Conservation (phyloP, 148 eudicot genomes). For the Dianthus caryophyllus region DNA sequence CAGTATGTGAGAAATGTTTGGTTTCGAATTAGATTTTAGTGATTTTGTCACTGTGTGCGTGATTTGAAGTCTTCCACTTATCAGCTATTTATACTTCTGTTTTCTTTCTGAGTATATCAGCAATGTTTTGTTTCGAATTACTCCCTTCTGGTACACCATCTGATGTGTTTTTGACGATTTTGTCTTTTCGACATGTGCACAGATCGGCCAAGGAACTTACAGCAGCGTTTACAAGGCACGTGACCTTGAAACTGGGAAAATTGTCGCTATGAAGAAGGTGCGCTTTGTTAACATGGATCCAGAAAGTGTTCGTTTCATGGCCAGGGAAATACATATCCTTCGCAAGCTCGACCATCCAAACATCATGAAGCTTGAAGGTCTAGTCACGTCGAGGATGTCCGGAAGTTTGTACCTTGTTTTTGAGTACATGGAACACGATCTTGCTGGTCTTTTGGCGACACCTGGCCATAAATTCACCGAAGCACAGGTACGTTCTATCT, state of each 20-base stretch:
- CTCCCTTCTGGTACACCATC: not conserved
- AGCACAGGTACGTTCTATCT: conserved; percentile 58
- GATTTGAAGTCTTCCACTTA: not conserved
- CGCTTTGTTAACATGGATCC: conserved; percentile 89
- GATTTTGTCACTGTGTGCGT: too few species aligned
- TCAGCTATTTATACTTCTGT: too few species aligned
- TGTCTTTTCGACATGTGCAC: conserved; percentile 21
- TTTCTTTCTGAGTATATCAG: not conserved
- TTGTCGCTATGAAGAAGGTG: conserved; percentile 85
- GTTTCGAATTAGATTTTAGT: too few species aligned
- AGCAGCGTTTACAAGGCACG: conserved; percentile 86
- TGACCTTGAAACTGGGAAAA: conserved; percentile 66
- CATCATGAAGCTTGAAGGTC: conserved; percentile 72
- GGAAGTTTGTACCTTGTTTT: conserved; percentile 85
- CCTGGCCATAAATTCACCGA: conserved; percentile 59
- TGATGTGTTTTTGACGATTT: not conserved
- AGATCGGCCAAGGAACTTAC: conserved; percentile 97
- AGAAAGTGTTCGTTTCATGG: conserved; percentile 93
- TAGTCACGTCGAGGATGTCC: conserved; percentile 75
- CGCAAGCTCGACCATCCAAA: conserved; percentile 85
- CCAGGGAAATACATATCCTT: conserved; percentile 72
- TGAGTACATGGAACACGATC: conserved; percentile 93
- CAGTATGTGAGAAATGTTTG: too few species aligned
- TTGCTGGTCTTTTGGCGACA: conserved; percentile 65
- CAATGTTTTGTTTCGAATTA: not conserved